Evolutionary conservation across 225 moss, liverwort and hornwort genomes (phyloP), one percentile per base, ranked within the genome.

Genomic region (Bryoerythrophyllum caledonicum): DNA sequence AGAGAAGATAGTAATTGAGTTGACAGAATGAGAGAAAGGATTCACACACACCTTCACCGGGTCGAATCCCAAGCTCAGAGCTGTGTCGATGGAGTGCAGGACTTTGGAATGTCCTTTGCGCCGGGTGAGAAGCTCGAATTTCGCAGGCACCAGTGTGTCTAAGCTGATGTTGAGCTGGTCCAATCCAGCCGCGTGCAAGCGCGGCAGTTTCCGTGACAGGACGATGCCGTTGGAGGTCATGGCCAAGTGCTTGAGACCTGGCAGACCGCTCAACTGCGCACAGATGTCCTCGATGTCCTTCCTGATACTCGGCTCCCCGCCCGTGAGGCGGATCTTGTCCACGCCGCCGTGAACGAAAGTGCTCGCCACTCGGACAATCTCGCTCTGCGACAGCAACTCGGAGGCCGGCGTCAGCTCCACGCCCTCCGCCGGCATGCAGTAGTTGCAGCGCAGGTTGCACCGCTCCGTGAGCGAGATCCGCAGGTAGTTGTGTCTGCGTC

Each of bases 391-490:
- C 19, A 99, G 78, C 35, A 99, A 88, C 65, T 87, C 80, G 1
- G 83, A 60, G 27, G 63, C 75, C 15, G 89, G 69, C 28, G 99
- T 93, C 75, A 99, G 64, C 71, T 93, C 84, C 12, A 99, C 99
- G 54, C 99, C 99, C 74, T 95, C 95, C 14, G 91, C 95, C 28
- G 99, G 99, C 99, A 99, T 99, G 74, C 99, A 99, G 35, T 99
- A 99, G 62, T 88, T 86, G 82, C 99, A 99, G 34, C 99, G 85
- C 1, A 99, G 85, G 77, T 99, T 99, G 84, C 99, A 99, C 26
- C 93, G 93, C 88, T 99, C 99, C 17, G 99, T 99, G 63, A 99
- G 89, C 10, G 99, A 99, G 59, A 99, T 92, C 76, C 99, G 83
- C 37, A 99, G 48, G 82, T 99, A 99, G 65, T 93, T 99, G 74